phyloP scores from a whole-genome alignment of 2,329 filamentous ascomycete species.

The Reticulascus tulasneorum region DNA sequence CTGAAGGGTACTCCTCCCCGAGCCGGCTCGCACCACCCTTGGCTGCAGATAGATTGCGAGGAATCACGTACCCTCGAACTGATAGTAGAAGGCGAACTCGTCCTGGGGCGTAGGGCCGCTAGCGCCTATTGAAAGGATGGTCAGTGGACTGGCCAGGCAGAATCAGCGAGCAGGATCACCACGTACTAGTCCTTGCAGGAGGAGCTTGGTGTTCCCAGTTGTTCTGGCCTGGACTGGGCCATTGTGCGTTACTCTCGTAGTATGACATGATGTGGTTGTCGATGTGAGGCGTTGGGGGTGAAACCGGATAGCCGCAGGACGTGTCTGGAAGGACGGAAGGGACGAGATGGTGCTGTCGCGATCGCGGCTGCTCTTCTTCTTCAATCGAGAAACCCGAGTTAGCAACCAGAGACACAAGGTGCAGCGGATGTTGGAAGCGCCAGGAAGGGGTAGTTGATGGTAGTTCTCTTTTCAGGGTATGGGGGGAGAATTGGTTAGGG shows the following conservation, averaged over 20 bases:
- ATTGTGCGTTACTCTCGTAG: conserved; percentile 39
- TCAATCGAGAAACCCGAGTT: conserved; percentile 3
- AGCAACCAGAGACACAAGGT: too few relatives aligned
- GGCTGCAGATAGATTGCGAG: conserved; percentile 9
- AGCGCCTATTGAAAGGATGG: conserved; percentile 50
- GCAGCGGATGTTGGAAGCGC: too few relatives aligned
- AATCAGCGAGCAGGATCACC: background rate
- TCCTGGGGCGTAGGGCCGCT: conserved; percentile 72
- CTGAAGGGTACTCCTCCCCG: background rate
- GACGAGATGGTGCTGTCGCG: background rate
- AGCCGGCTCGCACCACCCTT: conserved; percentile 5
- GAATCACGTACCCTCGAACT: conserved; percentile 80
- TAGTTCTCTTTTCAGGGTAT: conserved; percentile 6
- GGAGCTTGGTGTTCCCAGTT: conserved; percentile 45
- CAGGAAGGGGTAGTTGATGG: too few relatives aligned
- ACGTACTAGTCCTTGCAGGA: conserved; percentile 32
- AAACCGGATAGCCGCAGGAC: conserved; percentile 5
- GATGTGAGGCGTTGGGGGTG: background rate
- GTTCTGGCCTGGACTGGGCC: conserved; percentile 33
- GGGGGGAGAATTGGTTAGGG: conserved; percentile 10
- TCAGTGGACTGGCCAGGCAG: too few relatives aligned
- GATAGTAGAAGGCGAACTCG: conserved; percentile 77
- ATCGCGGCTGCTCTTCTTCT: conserved; percentile 1
- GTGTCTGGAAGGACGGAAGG: conserved; percentile 4
- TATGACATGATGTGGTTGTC: conserved; percentile 34